Evolutionary conservation across 805 yeast genomes (phyloP).

Genomic region (Candida jianshihensis): DNA sequence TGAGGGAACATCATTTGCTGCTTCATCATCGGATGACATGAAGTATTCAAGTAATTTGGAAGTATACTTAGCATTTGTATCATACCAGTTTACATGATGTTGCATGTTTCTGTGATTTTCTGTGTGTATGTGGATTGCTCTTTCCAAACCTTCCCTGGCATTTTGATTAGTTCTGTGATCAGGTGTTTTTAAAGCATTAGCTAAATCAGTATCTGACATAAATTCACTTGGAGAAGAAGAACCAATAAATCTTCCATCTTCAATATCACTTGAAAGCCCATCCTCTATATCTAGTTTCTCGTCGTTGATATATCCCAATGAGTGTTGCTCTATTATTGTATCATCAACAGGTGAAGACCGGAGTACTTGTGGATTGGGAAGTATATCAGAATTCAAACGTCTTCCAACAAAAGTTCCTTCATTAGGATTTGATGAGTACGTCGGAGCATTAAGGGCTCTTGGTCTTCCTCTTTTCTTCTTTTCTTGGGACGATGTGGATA

Average conservation of each 20-base stretch:
- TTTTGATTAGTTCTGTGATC: conserved; percentile 10
- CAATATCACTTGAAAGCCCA: conserved; percentile 30
- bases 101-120: conserved; percentile 7
- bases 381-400: conserved; percentile 3
- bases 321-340: neutral
- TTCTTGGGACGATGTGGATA: neutral
- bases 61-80: conserved; percentile 34
- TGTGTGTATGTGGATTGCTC: conserved; percentile 13
- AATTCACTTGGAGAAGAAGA: conserved; percentile 48
- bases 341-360: conserved; percentile 4
- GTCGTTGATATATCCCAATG: conserved; percentile 11
- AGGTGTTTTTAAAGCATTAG: conserved; percentile 32
- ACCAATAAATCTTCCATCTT: conserved; percentile 8
- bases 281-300: conserved; percentile 25
- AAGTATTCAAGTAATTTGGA: conserved; percentile 45
- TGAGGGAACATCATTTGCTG: conserved; percentile 47
- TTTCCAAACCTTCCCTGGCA: conserved; percentile 21
- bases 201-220: conserved; percentile 45
- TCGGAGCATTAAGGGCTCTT: conserved; percentile 9
- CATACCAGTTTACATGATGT: conserved; percentile 18
- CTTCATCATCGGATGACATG: conserved; percentile 51
- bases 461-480: conserved; percentile 23
- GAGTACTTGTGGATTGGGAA: neutral
- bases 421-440: conserved; percentile 13
- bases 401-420: conserved; percentile 19